Evolutionary conservation across 768 basidiomycete genomes (phyloP), one percentile per base, ranked within the genome.

Genomic region (Lactifluus subvellereus): DNA sequence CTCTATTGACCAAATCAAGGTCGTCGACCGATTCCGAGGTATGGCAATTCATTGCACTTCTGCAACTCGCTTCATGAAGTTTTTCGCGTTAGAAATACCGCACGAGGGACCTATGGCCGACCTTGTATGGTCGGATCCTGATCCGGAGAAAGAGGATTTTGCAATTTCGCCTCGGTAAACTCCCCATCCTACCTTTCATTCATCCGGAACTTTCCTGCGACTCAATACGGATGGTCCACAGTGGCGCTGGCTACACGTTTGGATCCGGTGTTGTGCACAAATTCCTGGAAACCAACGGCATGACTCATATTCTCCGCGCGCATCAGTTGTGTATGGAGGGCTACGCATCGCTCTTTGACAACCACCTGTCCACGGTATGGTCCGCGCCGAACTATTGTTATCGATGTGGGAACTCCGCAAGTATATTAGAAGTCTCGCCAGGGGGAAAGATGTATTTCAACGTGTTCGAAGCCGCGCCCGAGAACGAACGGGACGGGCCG

Each of bases 251-350:
- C 5, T 99, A 98, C 75, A 99, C 97, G 0, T 99, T 99, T 74
- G 97, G 97, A 58, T 91, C 94, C 5, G 93, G 95, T 37, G 95
- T 99, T 59, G 97, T 98, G 33, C 88, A 92, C 78, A 98, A 98
- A 74, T 99, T 99, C 75, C 84, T 98, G 59, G 87, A 94, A 72
- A 87, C 91, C 56, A 99, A 99, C 77, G 82, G 87, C 68, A 97
- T 99, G 94, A 87, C 89, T 22, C 96, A 98, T 73, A 97, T 99
- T 69, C 84, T 98, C 27, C 92, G 97, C 27, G 97, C 97, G 27
- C 97, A 99, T 73, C 97, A 99, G 72, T 83, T 99, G 9, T 98
- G 97, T 75, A 98, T 99, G 97, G 97, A 99, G 75, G 97, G 97
- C 0, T 98, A 93, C 74, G 84, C 89, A n/a, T 93, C 94, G n/a